Conservation (phyloP, 2,329 filamentous ascomycete species). For the Penicillium sp. region DNA sequence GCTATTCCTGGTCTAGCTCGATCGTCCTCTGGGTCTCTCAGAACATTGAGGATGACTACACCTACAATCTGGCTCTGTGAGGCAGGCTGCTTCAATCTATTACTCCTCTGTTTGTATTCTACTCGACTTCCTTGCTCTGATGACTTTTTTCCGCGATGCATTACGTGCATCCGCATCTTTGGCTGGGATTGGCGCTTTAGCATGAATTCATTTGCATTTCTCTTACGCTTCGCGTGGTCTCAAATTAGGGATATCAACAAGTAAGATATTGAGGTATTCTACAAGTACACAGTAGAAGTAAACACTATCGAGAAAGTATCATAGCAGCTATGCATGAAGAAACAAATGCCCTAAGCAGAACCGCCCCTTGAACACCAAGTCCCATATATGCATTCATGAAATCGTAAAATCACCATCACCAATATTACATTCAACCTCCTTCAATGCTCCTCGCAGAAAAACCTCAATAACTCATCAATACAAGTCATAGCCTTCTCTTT, state of each 20-base stretch:
- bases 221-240: not conserved
- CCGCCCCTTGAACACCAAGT: conserved; percentile 8
- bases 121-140: conserved; percentile 17
- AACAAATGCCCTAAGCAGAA: not conserved
- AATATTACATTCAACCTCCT: conserved; percentile 3
- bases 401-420: conserved; percentile 13
- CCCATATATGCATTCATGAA: conserved; percentile 17
- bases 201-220: conserved; percentile 15
- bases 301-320: not conserved
- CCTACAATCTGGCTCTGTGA: conserved; percentile 66
- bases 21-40: conserved; percentile 68
- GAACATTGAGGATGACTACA: conserved; percentile 73
- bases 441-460: conserved; percentile 44
- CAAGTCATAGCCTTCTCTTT: conserved; percentile 43
- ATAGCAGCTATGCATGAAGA: not conserved
- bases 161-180: conserved; percentile 12
- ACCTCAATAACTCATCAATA: conserved; percentile 42
- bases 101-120: conserved; percentile 20
- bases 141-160: conserved; percentile 11
- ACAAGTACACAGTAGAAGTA: not conserved
- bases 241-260: too few relatives aligned
- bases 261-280: too few relatives aligned
- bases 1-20: conserved; percentile 46
- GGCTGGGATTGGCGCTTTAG: conserved; percentile 14
- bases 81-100: not conserved